Conservation (phyloP, 2,329 filamentous ascomycete species). For the Zymoseptoria pseudotritici region DNA sequence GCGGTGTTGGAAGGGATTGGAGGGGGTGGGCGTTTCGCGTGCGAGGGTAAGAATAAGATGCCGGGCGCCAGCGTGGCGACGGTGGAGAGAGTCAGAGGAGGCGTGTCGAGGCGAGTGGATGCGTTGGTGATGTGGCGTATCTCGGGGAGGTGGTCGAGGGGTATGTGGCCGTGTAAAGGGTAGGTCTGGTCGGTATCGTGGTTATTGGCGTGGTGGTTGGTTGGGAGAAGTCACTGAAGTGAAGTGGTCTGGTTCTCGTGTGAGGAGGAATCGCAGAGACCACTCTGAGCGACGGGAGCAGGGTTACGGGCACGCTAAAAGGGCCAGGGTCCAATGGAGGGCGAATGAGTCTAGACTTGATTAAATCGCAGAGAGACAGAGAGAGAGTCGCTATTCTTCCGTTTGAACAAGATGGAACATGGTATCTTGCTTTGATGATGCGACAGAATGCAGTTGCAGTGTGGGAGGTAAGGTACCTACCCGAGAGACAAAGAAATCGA, state of each 20-base stretch:
- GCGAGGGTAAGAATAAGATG: slow-evolving; percentile 23
- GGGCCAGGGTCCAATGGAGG: too few species aligned
- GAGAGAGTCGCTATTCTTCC: too few species aligned
- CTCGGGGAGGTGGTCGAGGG: background rate
- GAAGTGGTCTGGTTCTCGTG: background rate
- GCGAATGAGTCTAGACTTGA: too few species aligned
- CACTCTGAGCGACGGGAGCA: too few species aligned
- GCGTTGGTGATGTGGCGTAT: background rate
- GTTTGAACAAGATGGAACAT: too few species aligned
- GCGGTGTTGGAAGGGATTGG: slow-evolving; percentile 57
- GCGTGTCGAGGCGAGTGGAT: background rate
- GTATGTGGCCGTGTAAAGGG: background rate
- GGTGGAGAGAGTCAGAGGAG: background rate
- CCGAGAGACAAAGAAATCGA: too few species aligned
- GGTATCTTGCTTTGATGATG: too few species aligned
- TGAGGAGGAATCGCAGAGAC: too few species aligned
- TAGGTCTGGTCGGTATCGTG: background rate
- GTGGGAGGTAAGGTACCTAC: too few species aligned
- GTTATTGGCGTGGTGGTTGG: background rate
- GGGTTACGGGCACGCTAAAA: too few species aligned
- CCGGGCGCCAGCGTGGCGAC: slow-evolving; percentile 20
- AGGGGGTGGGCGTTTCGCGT: slow-evolving; percentile 2
- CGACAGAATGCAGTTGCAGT: too few species aligned
- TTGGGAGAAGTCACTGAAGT: background rate
- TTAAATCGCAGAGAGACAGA: too few species aligned